Conservation (phyloP, 108 stramenopile species). For the Fistulifera pelliculosa region DNA sequence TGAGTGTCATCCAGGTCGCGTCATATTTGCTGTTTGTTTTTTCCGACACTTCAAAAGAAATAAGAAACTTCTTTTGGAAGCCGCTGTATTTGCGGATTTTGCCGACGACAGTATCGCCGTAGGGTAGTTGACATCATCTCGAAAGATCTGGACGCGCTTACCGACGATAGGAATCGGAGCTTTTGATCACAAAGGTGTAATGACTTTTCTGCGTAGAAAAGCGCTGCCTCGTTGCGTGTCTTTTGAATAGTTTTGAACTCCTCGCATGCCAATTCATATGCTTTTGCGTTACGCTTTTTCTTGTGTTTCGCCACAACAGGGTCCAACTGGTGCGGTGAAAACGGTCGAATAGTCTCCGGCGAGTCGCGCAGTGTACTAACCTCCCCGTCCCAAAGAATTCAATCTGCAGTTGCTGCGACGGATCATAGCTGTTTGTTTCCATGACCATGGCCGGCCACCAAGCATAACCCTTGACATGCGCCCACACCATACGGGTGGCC, state of each 20-base stretch:
- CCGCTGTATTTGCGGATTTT: conserved; percentile 29
- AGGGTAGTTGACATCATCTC: conserved; percentile 53
- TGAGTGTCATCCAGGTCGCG: conserved; percentile 30
- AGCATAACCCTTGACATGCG: conserved; percentile 62
- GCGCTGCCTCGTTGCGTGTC: conserved; percentile 37
- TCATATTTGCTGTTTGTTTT: conserved; percentile 32
- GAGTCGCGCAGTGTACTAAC: conserved; percentile 37
- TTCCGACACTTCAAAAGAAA: conserved; percentile 35
- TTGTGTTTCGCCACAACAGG: conserved; percentile 50
- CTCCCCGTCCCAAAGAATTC: conserved; percentile 52
- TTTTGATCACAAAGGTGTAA: background rate
- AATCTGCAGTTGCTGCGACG: conserved; percentile 19
- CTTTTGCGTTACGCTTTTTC: conserved; percentile 52
- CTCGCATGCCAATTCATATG: conserved; percentile 24
- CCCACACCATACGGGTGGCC: conserved; percentile 51
- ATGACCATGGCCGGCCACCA: conserved; percentile 73
- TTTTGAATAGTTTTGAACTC: conserved; percentile 32
- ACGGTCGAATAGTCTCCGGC: conserved; percentile 43
- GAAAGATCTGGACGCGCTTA: conserved; percentile 35
- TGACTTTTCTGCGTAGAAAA: conserved; percentile 40
- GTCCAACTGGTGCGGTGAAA: conserved; percentile 37
- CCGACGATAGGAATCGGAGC: conserved; percentile 23
- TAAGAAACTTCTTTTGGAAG: conserved; percentile 40
- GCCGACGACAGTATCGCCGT: conserved; percentile 49
- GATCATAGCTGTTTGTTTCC: conserved; percentile 34